Evolutionary conservation across 257 asterid genomes (phyloP).

Genomic region (Lycium ferocissimum): DNA sequence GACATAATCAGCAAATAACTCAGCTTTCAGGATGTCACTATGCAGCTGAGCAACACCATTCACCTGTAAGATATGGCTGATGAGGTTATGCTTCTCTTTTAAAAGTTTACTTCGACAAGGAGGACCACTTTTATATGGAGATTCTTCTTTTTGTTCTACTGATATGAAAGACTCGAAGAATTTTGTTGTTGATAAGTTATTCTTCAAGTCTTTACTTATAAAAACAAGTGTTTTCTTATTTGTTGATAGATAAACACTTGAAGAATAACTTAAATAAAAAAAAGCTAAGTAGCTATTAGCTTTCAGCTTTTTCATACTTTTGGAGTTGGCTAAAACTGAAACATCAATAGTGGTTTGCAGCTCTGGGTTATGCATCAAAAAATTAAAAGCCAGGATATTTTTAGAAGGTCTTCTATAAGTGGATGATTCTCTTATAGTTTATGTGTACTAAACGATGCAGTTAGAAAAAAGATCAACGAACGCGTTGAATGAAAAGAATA

Average conservation of each 20-base stretch:
- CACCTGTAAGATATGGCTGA: conserved; percentile 60
- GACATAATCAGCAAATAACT: conserved; percentile 89
- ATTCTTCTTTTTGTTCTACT: not conserved
- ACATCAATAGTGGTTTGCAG: not conserved
- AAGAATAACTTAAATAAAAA: conserved; percentile 21
- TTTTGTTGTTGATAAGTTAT: not conserved
- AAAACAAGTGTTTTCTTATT: not conserved
- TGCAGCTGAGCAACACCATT: conserved; percentile 99
- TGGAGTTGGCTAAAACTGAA: conserved; percentile 25
- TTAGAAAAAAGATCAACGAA: not conserved
- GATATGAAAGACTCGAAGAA: not conserved
- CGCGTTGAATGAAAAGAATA: not conserved
- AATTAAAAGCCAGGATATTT: not conserved
- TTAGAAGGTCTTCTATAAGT: conserved; percentile 1
- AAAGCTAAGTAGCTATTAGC: conserved; percentile 12
- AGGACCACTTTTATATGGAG: not conserved
- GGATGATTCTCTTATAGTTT: not conserved
- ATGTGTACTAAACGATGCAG: not conserved
- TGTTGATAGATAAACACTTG: not conserved
- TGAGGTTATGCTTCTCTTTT: conserved; percentile 8
- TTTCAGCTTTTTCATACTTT: conserved; percentile 33
- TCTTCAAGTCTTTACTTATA: not conserved
- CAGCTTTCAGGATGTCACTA: conserved; percentile 87
- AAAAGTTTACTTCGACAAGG: conserved; percentile 6
- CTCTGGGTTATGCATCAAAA: conserved; percentile 1